Base-by-base conservation (phyloP, 768 basidiomycete genomes). In the Naganishia randhawae region DNA sequence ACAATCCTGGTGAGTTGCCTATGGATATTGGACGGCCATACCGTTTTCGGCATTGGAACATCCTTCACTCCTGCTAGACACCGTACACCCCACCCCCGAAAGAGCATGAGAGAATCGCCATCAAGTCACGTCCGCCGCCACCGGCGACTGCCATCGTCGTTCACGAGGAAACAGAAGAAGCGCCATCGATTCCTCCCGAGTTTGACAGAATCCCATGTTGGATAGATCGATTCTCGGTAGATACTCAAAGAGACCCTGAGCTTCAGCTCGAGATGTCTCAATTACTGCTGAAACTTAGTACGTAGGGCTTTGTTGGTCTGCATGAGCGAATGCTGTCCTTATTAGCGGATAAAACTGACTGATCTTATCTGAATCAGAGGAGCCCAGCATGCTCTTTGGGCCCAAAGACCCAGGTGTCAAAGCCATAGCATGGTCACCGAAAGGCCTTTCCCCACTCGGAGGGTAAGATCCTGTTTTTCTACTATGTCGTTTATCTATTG, bases 121-220 rank as follows among this genome's bases (percentile, higher is more conserved):
- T 39, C 35, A 61, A 61, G 27, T 61, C 57, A 8, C 57, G 57
- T 13, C 57, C 57, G 10, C 57, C 57, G 17, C 57, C 57, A 7
- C 57, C 57, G 3, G 57, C 57, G 3, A 39, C 57, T 4, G 33
- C 57, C 11, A 37, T 61, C 25, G 57, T 61, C 25, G 57, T 61
- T 41, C 35, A 41, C 39, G 57, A 61, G 29, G 57, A 61, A 25
- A 61, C 37, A 14, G 57, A 61, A 41, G 57, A 61, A 61, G 57
- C 37, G 9, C 57, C 57, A 11, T 41, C 57, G 0, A 61, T 41
- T 16, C 57, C 57, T 29, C 57, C 57, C 22, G 57, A 61, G 37
- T 61, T 61, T 41, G 57, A 61, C 32, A 61, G 57, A 29, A 41
- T 61, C 16, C 57, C 57, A 1, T 61, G 57, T n/a, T 61, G 57